A percentile compares a stretch with the other conserved stretches of the same genome.
Evolutionary conservation across 306 rosid genomes (phyloP).

Genomic region (Quercus mongolica): DNA sequence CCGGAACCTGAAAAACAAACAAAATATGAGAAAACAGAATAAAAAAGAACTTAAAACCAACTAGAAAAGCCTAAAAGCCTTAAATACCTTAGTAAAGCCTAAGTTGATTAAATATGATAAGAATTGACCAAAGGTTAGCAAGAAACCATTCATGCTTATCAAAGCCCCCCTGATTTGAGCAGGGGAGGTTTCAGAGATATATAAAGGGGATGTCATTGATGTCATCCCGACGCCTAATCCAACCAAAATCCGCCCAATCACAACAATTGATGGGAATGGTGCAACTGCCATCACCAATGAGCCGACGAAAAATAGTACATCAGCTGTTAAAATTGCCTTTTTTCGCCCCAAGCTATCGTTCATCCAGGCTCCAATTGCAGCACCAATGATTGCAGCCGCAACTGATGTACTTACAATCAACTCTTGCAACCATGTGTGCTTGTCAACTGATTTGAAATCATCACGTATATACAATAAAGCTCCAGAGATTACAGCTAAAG

Average conservation of each 20-base stretch:
- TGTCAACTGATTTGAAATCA: slow-evolving; percentile 55
- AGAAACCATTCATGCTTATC: slow-evolving; percentile 64
- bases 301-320: slow-evolving; percentile 54
- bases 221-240: slow-evolving; percentile 94
- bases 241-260: slow-evolving; percentile 64
- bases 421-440: slow-evolving; percentile 86
- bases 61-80: too few species aligned
- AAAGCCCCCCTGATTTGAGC: slow-evolving; percentile 84
- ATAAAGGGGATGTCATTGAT: slow-evolving; percentile 85
- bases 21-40: too few species aligned
- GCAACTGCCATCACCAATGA: slow-evolving; percentile 77
- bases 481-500: slow-evolving; percentile 83
- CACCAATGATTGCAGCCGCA: slow-evolving; percentile 89
- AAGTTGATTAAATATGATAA: slow-evolving; percentile 74
- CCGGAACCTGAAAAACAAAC: slow-evolving; percentile 40
- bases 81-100: slow-evolving; percentile 63
- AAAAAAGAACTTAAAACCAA: background rate
- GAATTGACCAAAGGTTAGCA: slow-evolving; percentile 81
- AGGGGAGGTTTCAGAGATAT: slow-evolving; percentile 86
- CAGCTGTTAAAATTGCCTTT: slow-evolving; percentile 58
- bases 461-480: slow-evolving; percentile 80
- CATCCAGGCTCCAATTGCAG: slow-evolving; percentile 87
- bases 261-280: slow-evolving; percentile 62
- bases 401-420: slow-evolving; percentile 86
- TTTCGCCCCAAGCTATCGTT: slow-evolving; percentile 71